Evolutionary conservation across 176 grass and related monocot species (phyloP).

Genomic region (Cocos nucifera): DNA sequence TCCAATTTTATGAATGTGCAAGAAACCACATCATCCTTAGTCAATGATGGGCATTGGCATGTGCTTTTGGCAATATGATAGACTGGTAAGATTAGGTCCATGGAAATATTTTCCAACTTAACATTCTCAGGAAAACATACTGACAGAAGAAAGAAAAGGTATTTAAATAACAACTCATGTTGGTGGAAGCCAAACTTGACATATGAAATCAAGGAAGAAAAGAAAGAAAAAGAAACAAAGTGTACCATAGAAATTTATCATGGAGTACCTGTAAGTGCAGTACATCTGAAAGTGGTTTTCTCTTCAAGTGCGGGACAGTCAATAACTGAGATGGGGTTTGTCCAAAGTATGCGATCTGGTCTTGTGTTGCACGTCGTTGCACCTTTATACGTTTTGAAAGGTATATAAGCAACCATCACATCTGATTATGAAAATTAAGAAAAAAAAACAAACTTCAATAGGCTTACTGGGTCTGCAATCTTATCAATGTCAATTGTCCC

Average conservation of each 20-base stretch:
- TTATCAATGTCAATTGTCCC: constrained; percentile 96
- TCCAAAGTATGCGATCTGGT: constrained; percentile 98
- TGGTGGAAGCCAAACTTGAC: no score
- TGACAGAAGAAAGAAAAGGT: no score
- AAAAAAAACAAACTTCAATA: constrained; percentile 12
- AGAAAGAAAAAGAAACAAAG: neutral
- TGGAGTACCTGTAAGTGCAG: constrained; percentile 76
- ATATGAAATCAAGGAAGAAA: no score
- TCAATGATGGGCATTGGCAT: no score
- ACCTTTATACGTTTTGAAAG: constrained; percentile 49
- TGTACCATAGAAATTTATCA: constrained; percentile 5
- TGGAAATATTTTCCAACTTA: no score
- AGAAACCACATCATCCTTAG: no score
- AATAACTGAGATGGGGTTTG: constrained; percentile 96
- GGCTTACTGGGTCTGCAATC: constrained; percentile 82
- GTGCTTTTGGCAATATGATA: no score
- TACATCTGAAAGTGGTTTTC: constrained; percentile 62
- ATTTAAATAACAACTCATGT: no score
- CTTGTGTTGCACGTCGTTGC: constrained; percentile 83
- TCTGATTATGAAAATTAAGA: neutral
- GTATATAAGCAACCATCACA: neutral
- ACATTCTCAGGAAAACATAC: no score
- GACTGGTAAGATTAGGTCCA: no score
- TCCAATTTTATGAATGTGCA: no score
- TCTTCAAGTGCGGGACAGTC: constrained; percentile 66